phyloP scores from a whole-genome alignment of 169 alveolate genomes.

The Plasmodium vinckei region DNA sequence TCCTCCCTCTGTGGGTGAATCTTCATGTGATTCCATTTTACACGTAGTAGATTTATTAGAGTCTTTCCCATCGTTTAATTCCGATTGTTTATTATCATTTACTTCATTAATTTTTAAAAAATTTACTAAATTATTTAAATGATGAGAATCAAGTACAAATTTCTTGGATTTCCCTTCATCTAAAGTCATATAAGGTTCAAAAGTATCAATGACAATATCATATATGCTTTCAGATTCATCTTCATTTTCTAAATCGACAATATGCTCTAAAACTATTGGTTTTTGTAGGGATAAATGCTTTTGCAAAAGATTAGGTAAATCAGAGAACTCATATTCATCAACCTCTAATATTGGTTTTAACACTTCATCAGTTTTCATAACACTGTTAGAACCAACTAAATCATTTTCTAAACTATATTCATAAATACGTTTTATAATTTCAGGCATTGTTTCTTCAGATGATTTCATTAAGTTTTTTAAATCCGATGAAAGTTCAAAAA shows the following conservation, averaged over 20 bases:
- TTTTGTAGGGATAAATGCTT: constrained; percentile 59
- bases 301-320: constrained; percentile 60
- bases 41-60: not conserved
- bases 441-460: constrained; percentile 70
- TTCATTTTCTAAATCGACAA: constrained; percentile 46
- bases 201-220: constrained; percentile 64
- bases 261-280: constrained; percentile 73
- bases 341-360: constrained; percentile 64
- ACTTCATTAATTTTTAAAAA: constrained; percentile 57
- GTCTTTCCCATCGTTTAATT: not conserved
- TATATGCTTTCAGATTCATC: constrained; percentile 71
- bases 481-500: constrained; percentile 66
- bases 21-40: constrained; percentile 4
- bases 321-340: constrained; percentile 70
- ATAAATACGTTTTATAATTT: constrained; percentile 64
- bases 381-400: constrained; percentile 37
- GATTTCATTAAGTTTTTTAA: constrained; percentile 69
- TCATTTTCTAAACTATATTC: constrained; percentile 74
- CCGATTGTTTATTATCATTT: not conserved
- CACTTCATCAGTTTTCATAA: constrained; percentile 69
- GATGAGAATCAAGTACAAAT: constrained; percentile 64
- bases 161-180: constrained; percentile 45
- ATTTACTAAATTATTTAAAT: constrained; percentile 28
- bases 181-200: constrained; percentile 66
- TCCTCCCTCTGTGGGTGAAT: not conserved